These are phyloP conservation scores for Collybiopsis luxurians DNA, from an alignment of 768 basidiomycete species.

Conservation along the genomic window DNA sequence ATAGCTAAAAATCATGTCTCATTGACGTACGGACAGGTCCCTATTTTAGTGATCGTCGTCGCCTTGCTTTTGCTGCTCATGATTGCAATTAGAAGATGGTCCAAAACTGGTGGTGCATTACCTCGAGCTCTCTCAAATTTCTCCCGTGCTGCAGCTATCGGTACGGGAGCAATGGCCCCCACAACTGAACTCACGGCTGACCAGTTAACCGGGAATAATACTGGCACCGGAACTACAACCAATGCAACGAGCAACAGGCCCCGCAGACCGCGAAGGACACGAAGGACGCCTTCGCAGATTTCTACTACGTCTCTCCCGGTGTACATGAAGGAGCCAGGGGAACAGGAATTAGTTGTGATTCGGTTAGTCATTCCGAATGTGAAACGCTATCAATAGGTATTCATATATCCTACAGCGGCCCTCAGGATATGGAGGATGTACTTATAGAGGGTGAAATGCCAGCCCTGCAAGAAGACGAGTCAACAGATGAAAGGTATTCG, in stretches of 20 bases:
- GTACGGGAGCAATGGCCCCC: slow-evolving; percentile 8
- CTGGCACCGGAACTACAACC: slow-evolving; percentile 20
- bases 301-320: slow-evolving; percentile 74
- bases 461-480: slow-evolving; percentile 35
- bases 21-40: slow-evolving; percentile 5
- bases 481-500: slow-evolving; percentile 31
- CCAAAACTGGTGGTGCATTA: slow-evolving; percentile 17
- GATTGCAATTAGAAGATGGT: slow-evolving; percentile 6
- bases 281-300: slow-evolving; percentile 76
- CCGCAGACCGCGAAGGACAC: slow-evolving; percentile 40
- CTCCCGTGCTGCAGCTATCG: slow-evolving; percentile 9
- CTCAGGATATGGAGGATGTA: slow-evolving; percentile 53
- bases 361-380: slow-evolving; percentile 28
- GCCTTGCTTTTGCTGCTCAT: slow-evolving; percentile 19
- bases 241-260: slow-evolving; percentile 27
- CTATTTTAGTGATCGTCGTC: slow-evolving; percentile 28
- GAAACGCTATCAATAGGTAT: background rate
- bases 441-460: slow-evolving; percentile 39
- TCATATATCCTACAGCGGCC: slow-evolving; percentile 34
- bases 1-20: background rate
- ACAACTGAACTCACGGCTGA: slow-evolving; percentile 49
- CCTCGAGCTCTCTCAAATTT: slow-evolving; percentile 11
- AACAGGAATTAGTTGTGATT: slow-evolving; percentile 73
- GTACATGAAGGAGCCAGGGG: slow-evolving; percentile 84
- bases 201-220: slow-evolving; percentile 51